Percentiles rank a stretch among this genome's conserved stretches.
phyloP scores from a whole-genome alignment of 495 filamentous ascomycete genomes.

The Podospora pseudopauciseta region DNA sequence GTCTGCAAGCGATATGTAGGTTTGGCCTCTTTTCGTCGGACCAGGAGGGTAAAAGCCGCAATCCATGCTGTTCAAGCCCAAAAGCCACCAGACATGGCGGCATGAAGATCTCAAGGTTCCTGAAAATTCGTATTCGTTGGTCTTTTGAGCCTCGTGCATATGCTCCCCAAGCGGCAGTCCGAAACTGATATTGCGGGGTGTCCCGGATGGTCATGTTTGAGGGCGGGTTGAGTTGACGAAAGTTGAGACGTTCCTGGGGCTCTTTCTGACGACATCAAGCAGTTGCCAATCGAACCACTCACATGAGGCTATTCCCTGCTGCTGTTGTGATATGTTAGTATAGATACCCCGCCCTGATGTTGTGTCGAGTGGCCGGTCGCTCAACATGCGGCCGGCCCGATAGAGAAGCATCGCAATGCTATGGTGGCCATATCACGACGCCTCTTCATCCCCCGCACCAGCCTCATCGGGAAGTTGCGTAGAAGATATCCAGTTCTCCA shows the following conservation, averaged over 20 bases:
- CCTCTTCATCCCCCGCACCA: conserved; percentile 29
- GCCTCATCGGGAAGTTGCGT: conserved; percentile 57
- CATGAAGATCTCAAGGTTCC: conserved; percentile 8
- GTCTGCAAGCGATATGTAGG: not conserved
- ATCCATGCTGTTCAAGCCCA: not conserved
- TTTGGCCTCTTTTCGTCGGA: not conserved
- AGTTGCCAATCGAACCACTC: conserved; percentile 1
- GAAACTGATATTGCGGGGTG: conserved; percentile 17
- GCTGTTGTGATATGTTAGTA: not conserved
- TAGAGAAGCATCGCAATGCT: not conserved
- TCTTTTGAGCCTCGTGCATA: not conserved
- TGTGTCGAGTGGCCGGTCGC: not conserved
- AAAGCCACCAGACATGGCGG: not conserved
- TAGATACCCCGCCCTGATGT: not conserved
- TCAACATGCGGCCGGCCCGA: conserved; percentile 1
- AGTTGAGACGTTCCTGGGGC: not conserved
- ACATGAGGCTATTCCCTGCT: not conserved
- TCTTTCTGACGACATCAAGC: conserved; percentile 15
- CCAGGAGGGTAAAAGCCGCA: not conserved
- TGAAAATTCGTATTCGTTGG: conserved; percentile 4
- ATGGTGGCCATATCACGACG: not conserved
- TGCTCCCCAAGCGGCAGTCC: conserved; percentile 10
- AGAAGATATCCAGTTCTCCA: conserved; percentile 88
- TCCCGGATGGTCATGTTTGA: conserved; percentile 1
- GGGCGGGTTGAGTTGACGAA: not conserved